These are phyloP conservation scores for Petasospora fabianii DNA, from an alignment of 1,139 yeast species.

Conservation along the genomic window DNA sequence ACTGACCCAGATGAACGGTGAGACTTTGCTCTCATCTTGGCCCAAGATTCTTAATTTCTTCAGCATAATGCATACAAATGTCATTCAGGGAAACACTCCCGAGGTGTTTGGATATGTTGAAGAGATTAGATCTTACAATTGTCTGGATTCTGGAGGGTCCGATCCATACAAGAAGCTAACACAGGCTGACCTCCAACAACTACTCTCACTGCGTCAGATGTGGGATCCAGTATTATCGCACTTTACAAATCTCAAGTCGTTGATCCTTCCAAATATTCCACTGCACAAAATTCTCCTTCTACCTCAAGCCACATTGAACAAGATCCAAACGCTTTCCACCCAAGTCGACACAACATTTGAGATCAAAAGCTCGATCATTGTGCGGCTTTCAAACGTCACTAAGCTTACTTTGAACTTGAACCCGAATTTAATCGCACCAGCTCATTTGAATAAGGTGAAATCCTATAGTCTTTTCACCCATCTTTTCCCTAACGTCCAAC, in stretches of 20 bases:
- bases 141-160: conserved; percentile 22
- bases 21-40: conserved; percentile 25
- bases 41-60: conserved; percentile 19
- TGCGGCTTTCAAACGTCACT: not conserved
- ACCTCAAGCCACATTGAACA: conserved; percentile 1
- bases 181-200: conserved; percentile 13
- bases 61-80: conserved; percentile 11
- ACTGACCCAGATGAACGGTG: conserved; percentile 11
- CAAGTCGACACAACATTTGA: not conserved
- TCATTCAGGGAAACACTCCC: not conserved
- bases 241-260: conserved; percentile 14
- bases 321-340: conserved; percentile 5
- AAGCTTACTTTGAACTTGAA: not conserved
- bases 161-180: conserved; percentile 17
- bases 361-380: not conserved
- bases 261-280: conserved; percentile 18
- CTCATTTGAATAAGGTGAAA: too few relatives aligned
- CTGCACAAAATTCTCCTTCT: conserved; percentile 16
- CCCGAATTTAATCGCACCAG: too few relatives aligned
- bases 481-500: not conserved
- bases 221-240: conserved; percentile 21
- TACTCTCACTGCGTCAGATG: conserved; percentile 20
- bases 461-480: not conserved
- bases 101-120: conserved; percentile 17
- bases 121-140: conserved; percentile 18